Percentiles rank a stretch among this genome's conserved stretches.
These are phyloP conservation scores for Cucurbita maxima DNA, from an alignment of 306 rosid species.

Conservation along the genomic window DNA sequence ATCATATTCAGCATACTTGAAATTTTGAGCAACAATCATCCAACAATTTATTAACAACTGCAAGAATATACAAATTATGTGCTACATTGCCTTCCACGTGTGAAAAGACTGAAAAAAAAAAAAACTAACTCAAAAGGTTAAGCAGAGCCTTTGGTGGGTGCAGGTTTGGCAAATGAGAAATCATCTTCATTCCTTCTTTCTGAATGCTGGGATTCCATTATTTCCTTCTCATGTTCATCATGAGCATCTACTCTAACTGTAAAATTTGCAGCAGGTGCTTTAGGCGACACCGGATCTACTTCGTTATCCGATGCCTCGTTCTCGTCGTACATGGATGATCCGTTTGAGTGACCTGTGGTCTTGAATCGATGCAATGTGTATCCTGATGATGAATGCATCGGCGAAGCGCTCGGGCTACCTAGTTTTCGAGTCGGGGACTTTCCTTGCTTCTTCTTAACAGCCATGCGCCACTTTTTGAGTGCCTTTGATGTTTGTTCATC, in stretches of 20 bases:
- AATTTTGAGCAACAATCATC: not conserved
- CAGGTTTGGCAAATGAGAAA: constrained; percentile 35
- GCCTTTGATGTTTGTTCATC: constrained; percentile 85
- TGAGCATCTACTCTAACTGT: constrained; percentile 21
- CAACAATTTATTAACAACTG: constrained; percentile 2
- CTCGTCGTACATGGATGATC: constrained; percentile 18
- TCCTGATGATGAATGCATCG: constrained; percentile 28
- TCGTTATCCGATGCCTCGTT: constrained; percentile 11
- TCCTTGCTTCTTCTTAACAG: constrained; percentile 52
- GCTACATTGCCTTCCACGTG: not conserved
- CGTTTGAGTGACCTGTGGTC: constrained; percentile 69
- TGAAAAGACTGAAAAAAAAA: not conserved
- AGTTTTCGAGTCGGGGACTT: constrained; percentile 19
- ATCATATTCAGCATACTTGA: not conserved
- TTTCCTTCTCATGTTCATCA: constrained; percentile 9
- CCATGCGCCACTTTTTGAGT: constrained; percentile 64
- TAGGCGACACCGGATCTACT: not conserved
- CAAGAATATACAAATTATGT: constrained; percentile 2
- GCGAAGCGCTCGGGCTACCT: constrained; percentile 33
- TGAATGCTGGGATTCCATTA: not conserved
- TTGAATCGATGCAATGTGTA: constrained; percentile 60
- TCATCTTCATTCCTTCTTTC: constrained; percentile 26
- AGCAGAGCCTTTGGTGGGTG: not conserved
- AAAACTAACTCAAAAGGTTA: not conserved
- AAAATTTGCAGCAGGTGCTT: not conserved